Conservation (phyloP, 495 filamentous ascomycete genomes). For the Penicillium angulare region DNA sequence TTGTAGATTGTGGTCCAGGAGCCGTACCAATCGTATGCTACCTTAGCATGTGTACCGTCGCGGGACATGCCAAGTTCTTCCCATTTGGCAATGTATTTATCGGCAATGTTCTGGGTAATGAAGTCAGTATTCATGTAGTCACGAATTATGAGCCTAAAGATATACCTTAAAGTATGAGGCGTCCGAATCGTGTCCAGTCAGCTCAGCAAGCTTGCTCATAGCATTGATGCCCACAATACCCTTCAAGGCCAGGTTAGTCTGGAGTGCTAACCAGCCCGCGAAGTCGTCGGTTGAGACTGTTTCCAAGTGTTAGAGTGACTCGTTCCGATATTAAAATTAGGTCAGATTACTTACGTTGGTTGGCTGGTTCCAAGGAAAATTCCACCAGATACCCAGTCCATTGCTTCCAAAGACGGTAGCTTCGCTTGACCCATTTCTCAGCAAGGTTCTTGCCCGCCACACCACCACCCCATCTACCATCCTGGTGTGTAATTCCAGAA, state of each 20-base stretch:
- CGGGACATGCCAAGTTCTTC: slow-evolving; percentile 75
- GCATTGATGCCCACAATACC: slow-evolving; percentile 93
- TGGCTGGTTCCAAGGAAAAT: slow-evolving; percentile 79
- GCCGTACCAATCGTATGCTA: slow-evolving; percentile 93
- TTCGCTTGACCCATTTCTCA: slow-evolving; percentile 57
- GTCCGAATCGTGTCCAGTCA: slow-evolving; percentile 66
- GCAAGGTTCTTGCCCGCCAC: slow-evolving; percentile 48
- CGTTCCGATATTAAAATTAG: neutral
- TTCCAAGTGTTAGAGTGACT: neutral
- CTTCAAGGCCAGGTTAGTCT: slow-evolving; percentile 91
- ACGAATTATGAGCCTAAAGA: neutral
- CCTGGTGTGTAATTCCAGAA: slow-evolving; percentile 46
- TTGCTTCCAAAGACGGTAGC: slow-evolving; percentile 83
- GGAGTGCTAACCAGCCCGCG: slow-evolving; percentile 86
- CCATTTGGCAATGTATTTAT: slow-evolving; percentile 81
- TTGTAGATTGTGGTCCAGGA: slow-evolving; percentile 97
- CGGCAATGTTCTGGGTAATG: slow-evolving; percentile 56
- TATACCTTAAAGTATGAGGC: slow-evolving; percentile 62
- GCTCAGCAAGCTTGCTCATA: slow-evolving; percentile 78
- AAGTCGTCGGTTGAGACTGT: slow-evolving; percentile 88
- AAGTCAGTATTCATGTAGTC: neutral
- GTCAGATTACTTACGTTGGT: slow-evolving; percentile 60
- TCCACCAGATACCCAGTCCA: slow-evolving; percentile 91
- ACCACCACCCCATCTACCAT: slow-evolving; percentile 53
- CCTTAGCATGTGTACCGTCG: slow-evolving; percentile 80